Evolutionary conservation across 805 yeast genomes (phyloP).

Genomic region (Vanderwaltozyma polyspora): DNA sequence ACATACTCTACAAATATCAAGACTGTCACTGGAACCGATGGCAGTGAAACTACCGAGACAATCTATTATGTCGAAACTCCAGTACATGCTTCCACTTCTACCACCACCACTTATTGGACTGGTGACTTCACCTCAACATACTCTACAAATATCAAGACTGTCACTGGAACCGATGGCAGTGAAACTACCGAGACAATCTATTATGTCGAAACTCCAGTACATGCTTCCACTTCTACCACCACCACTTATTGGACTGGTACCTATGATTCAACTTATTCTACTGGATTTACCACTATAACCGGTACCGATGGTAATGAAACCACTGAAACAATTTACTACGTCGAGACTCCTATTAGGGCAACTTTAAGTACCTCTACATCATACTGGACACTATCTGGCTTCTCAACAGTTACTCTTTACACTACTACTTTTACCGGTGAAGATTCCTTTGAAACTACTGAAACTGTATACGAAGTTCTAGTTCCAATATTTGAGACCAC

Average conservation of each 20-base stretch:
- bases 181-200: background rate
- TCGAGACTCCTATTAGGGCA: conserved; percentile 1
- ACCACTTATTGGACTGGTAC: background rate
- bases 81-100: background rate
- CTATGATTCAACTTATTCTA: background rate
- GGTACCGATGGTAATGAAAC: conserved; percentile 1
- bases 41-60: background rate
- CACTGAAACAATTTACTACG: conserved; percentile 1
- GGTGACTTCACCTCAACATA: background rate
- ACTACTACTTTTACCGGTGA: conserved; percentile 1
- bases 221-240: background rate
- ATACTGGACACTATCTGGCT: too few relatives aligned
- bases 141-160: background rate
- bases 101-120: background rate
- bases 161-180: background rate
- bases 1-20: background rate
- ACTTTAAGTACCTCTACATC: background rate
- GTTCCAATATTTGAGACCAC: too few relatives aligned
- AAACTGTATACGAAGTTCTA: background rate
- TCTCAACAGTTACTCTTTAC: too few relatives aligned
- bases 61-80: background rate
- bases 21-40: background rate
- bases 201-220: background rate
- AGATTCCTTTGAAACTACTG: background rate
- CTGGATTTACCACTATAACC: background rate